These are phyloP conservation scores for Scenedesmus sp. DNA, from an alignment of 163 green algal genomes.

Conservation along the genomic window DNA sequence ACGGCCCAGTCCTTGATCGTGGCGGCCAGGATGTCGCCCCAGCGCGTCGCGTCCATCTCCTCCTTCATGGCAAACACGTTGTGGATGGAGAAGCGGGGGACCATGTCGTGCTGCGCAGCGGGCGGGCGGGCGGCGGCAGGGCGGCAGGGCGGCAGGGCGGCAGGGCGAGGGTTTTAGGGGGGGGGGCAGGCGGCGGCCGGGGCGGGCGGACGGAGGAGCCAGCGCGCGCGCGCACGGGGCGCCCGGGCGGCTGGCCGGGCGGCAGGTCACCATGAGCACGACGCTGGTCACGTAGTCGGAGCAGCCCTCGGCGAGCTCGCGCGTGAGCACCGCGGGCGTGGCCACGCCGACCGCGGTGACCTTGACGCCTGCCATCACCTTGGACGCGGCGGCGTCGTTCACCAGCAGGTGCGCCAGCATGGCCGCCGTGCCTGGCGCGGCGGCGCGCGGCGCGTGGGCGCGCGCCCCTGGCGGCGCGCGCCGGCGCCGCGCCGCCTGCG, in stretches of 20 bases:
- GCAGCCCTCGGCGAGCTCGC: constrained; percentile 35
- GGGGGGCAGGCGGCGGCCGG: too few relatives aligned
- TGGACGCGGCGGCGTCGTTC: constrained; percentile 8
- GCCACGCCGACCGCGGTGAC: constrained; percentile 35
- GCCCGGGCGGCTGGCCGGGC: neutral
- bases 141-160: too few relatives aligned
- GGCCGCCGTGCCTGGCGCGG: constrained; percentile 29
- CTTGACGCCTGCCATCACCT: neutral
- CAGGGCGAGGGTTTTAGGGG: too few relatives aligned
- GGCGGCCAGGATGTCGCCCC: constrained; percentile 25
- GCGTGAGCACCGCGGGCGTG: constrained; percentile 41
- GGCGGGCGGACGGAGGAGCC: too few relatives aligned
- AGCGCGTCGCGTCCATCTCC: constrained; percentile 42
- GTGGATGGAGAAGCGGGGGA: constrained; percentile 46
- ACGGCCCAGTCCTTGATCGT: constrained; percentile 37
- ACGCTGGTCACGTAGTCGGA: constrained; percentile 42
- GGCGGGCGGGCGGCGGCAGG: neutral
- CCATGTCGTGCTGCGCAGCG: constrained; percentile 36
- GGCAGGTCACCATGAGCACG: constrained; percentile 29
- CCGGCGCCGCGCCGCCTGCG: too few relatives aligned
- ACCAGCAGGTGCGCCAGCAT: constrained; percentile 44
- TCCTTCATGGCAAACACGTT: constrained; percentile 45
- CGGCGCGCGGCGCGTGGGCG: too few relatives aligned
- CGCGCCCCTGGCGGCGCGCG: too few relatives aligned
- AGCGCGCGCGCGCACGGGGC: neutral